A percentile compares a stretch with the other conserved stretches of the same genome.
Evolutionary conservation across 768 basidiomycete genomes (phyloP).

Genomic region (Daedaleopsis sinensis): DNA sequence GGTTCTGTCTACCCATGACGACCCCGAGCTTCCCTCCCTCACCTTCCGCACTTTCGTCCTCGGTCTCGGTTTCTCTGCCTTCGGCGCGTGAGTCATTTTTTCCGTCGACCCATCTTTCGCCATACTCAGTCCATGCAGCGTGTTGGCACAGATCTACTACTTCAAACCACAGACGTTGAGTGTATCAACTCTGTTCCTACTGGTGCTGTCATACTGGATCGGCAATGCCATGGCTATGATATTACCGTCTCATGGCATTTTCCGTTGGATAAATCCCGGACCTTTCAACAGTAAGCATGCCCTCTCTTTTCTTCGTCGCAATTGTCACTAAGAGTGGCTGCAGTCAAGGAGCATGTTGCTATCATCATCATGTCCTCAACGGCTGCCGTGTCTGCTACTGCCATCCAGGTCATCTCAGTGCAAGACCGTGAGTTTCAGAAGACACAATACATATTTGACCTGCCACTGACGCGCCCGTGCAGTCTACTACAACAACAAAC

Average conservation of each 20-base stretch:
- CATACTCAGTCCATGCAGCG: constrained; percentile 18
- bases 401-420: constrained; percentile 37
- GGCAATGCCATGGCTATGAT: constrained; percentile 45
- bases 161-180: constrained; percentile 52
- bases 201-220: constrained; percentile 55
- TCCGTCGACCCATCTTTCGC: neutral
- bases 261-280: constrained; percentile 40
- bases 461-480: neutral
- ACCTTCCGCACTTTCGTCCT: constrained; percentile 63
- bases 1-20: constrained; percentile 40
- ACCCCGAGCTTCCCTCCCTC: constrained; percentile 44
- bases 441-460: neutral
- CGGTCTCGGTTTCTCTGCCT: constrained; percentile 56
- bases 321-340: neutral
- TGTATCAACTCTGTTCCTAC: constrained; percentile 53
- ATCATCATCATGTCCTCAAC: constrained; percentile 41
- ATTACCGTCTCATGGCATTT: constrained; percentile 33
- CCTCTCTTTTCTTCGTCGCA: neutral
- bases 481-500: constrained; percentile 44
- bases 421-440: constrained; percentile 30
- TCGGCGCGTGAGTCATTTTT: constrained; percentile 46
- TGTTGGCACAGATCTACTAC: constrained; percentile 37
- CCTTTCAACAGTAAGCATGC: constrained; percentile 39
- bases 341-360: constrained; percentile 40
- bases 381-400: constrained; percentile 35